Conservation (phyloP, 352 stramenopile species). For the Phytopythium oedochilum region DNA sequence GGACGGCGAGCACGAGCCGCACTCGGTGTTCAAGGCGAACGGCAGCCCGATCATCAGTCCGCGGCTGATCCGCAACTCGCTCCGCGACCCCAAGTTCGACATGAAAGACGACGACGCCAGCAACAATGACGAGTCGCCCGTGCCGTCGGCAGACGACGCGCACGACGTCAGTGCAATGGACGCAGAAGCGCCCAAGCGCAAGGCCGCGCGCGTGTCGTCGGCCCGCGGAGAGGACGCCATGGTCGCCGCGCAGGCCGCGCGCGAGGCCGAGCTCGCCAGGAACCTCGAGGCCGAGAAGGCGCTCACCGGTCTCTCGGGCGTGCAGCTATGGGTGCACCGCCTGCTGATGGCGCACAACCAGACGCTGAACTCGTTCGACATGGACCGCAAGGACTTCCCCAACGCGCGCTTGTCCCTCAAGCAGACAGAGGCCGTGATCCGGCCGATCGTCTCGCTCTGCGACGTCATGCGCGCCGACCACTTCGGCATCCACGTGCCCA, state of each 20-base stretch:
- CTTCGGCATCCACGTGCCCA: conserved; percentile 70
- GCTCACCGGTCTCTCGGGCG: conserved; percentile 52
- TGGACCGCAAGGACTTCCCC: conserved; percentile 50
- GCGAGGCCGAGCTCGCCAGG: conserved; percentile 27
- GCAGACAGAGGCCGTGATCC: conserved; percentile 61
- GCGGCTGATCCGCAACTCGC: conserved; percentile 57
- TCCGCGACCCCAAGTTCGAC: conserved; percentile 50
- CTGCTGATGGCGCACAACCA: conserved; percentile 62
- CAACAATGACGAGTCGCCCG: conserved; percentile 18
- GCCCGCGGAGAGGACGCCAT: conserved; percentile 17
- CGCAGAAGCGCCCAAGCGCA: background rate
- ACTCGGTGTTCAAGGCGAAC: conserved; percentile 55
- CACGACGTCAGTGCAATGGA: background rate
- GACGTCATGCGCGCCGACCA: conserved; percentile 52
- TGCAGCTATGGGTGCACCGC: conserved; percentile 68
- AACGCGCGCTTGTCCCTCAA: conserved; percentile 72
- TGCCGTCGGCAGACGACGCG: background rate
- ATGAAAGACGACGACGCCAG: conserved; percentile 34
- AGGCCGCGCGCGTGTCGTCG: background rate
- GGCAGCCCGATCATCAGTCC: conserved; percentile 63
- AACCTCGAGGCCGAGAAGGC: conserved; percentile 43
- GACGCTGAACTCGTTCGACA: conserved; percentile 38
- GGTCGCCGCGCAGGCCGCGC: conserved; percentile 14
- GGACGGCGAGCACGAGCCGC: conserved; percentile 21
- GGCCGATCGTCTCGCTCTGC: conserved; percentile 50